Percentiles rank a stretch among this genome's conserved stretches.
Conservation (phyloP, 148 eudicot species). For the Linanthus parryae region DNA sequence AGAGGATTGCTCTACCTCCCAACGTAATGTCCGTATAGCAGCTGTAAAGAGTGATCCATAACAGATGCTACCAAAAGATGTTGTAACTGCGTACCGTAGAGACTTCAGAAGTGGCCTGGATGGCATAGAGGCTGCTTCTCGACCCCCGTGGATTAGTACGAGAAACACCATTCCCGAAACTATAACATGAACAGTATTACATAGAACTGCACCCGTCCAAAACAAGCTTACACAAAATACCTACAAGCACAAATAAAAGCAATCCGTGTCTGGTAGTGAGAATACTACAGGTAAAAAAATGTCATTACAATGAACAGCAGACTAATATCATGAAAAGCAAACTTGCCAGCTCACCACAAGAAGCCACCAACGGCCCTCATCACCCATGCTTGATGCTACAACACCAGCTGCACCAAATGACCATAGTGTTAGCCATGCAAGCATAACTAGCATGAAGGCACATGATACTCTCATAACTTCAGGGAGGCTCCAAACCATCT, state of each 20-base stretch:
- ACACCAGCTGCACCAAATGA: slow-evolving; percentile 93
- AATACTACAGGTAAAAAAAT: background rate
- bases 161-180: slow-evolving; percentile 96
- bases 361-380: slow-evolving; percentile 93
- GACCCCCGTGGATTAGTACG: slow-evolving; percentile 85
- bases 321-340: slow-evolving; percentile 22
- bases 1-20: slow-evolving; percentile 56
- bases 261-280: too few relatives aligned
- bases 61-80: slow-evolving; percentile 97
- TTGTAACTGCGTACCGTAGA: slow-evolving; percentile 73
- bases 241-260: slow-evolving; percentile 36
- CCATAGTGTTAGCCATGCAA: slow-evolving; percentile 81
- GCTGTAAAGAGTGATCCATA: slow-evolving; percentile 98
- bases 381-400: slow-evolving; percentile 83
- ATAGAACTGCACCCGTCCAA: slow-evolving; percentile 98
- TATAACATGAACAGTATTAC: slow-evolving; percentile 93
- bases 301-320: background rate
- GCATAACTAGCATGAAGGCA: slow-evolving; percentile 68
- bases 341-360: slow-evolving; percentile 99
- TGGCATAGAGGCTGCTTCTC: slow-evolving; percentile 81
- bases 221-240: slow-evolving; percentile 83
- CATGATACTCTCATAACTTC: slow-evolving; percentile 73
- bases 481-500: slow-evolving; percentile 87
- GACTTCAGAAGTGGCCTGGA: slow-evolving; percentile 66
- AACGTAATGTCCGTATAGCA: slow-evolving; percentile 83